A percentile compares a stretch with the other conserved stretches of the same genome.
Evolutionary conservation across 805 yeast species (phyloP).

Genomic region (Barnettozyma californica): DNA sequence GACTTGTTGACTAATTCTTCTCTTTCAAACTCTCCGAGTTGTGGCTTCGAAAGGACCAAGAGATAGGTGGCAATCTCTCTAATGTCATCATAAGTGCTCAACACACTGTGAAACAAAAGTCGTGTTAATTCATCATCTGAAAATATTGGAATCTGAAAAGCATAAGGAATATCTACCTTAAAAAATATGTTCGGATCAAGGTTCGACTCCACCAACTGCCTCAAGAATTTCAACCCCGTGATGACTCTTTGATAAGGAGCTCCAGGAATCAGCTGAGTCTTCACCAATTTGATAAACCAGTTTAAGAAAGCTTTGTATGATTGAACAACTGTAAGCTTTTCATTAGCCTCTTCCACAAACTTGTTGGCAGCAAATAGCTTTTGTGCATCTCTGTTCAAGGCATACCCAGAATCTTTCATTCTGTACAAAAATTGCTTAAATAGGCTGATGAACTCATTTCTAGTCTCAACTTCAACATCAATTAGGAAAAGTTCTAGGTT

Average conservation of each 20-base stretch:
- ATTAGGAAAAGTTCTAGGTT: constrained; percentile 47
- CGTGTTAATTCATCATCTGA: constrained; percentile 33
- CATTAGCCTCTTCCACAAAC: constrained; percentile 36
- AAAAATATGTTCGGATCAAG: constrained; percentile 41
- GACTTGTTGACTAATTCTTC: constrained; percentile 22
- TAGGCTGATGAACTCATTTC: constrained; percentile 60
- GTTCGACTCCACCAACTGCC: constrained; percentile 46
- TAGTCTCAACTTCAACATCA: constrained; percentile 62
- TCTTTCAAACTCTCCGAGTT: constrained; percentile 9
- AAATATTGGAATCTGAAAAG: constrained; percentile 43
- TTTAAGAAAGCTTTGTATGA: constrained; percentile 35
- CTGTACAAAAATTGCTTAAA: constrained; percentile 60
- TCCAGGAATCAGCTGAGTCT: constrained; percentile 45
- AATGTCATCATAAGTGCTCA: constrained; percentile 75
- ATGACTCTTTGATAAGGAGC: constrained; percentile 49
- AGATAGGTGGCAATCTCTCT: constrained; percentile 47
- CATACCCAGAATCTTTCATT: constrained; percentile 63
- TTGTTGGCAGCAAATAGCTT: constrained; percentile 32
- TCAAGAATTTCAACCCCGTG: constrained; percentile 44
- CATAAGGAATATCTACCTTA: constrained; percentile 43
- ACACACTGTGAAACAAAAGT: constrained; percentile 53
- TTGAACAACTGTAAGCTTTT: constrained; percentile 26
- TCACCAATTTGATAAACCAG: constrained; percentile 33
- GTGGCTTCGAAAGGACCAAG: constrained; percentile 27
- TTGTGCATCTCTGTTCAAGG: constrained; percentile 45